Conservation (phyloP, 768 basidiomycete species). For the Rhizopogon sp. region DNA sequence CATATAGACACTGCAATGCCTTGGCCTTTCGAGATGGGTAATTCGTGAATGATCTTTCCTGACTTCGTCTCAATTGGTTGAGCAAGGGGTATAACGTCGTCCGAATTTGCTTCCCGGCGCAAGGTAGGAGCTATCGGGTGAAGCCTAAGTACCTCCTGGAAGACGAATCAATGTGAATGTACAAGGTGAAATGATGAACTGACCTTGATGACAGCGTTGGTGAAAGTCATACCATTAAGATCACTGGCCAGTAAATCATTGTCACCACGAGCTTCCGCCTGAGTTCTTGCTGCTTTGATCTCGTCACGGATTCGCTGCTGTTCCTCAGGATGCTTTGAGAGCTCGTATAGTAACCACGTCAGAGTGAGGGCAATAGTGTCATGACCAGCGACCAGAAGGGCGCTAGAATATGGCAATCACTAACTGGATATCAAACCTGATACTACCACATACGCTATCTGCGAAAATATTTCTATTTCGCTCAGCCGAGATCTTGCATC, state of each 20-base stretch:
- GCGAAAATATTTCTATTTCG: conserved; percentile 27
- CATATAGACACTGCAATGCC: conserved; percentile 9
- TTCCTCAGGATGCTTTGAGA: conserved; percentile 13
- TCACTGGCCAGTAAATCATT: conserved; percentile 25
- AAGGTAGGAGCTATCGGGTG: conserved; percentile 26
- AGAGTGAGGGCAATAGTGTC: conserved; percentile 12
- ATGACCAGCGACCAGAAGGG: conserved; percentile 14
- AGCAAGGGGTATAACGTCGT: conserved; percentile 30
- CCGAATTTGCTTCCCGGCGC: conserved; percentile 19
- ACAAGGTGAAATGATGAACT: background rate
- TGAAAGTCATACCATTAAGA: conserved; percentile 27
- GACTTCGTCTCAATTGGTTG: conserved; percentile 21
- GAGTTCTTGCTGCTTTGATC: conserved; percentile 13
- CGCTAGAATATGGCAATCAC: conserved; percentile 21
- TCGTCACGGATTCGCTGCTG: conserved; percentile 12
- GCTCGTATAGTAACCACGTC: conserved; percentile 10
- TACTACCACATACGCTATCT: conserved; percentile 22
- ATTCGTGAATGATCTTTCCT: conserved; percentile 13
- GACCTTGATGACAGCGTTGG: conserved; percentile 30
- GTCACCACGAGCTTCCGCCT: conserved; percentile 16
- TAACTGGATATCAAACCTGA: conserved; percentile 9
- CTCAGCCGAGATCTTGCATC: conserved; percentile 22
- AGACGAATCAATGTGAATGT: background rate
- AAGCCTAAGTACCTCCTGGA: conserved; percentile 24
- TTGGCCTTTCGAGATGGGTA: conserved; percentile 16